Evolutionary conservation across 805 yeast genomes (phyloP), one percentile per base, ranked within the genome.

Genomic region (Candida nitratophila): DNA sequence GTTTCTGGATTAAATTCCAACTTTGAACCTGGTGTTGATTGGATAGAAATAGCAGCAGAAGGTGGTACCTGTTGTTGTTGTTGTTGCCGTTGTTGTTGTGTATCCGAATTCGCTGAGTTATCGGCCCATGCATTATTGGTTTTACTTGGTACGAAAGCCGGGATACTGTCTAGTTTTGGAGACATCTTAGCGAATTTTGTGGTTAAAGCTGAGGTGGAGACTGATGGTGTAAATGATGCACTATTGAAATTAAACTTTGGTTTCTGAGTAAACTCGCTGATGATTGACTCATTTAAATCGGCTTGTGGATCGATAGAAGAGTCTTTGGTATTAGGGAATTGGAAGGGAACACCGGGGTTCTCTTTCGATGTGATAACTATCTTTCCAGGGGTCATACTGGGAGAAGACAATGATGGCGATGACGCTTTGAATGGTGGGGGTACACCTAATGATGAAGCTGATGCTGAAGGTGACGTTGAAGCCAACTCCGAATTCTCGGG

Each of bases 191-290:
- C 55, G 49, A 73, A 71, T 50, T 73, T 74, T 41, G 56, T 57
- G 19, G 66, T 45, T 16, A 56, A 26, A 2, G 57, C 42, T 2
- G 55, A 52, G 9, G 52, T 47, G 27, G 53, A 46, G 5, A 86
- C 82, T 3, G 53, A 46, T 7, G 86, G 83, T 2, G 74, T 74
- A 49, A 78, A 77, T 2, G 81, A 65, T 0, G 83, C 79, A 4
- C 68, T 61, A 42, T 78, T 78, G 12, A 77, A 72, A 49, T 77
- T 79, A 56, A 79, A 74, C 50, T 71, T 69, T 55, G 65, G 71
- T 49, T 63, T 73, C 12, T 16, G 20, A 34, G 24, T 6, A n/a
- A 48, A 26, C 48, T 44, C 42, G 41, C 47, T 31, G 41, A 47
- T 29, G 50, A 44, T 48, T 16, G 49, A 29, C 37, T 47, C 19